Base-by-base conservation (phyloP, 139 green algal species). In the Marvania coccoides region DNA sequence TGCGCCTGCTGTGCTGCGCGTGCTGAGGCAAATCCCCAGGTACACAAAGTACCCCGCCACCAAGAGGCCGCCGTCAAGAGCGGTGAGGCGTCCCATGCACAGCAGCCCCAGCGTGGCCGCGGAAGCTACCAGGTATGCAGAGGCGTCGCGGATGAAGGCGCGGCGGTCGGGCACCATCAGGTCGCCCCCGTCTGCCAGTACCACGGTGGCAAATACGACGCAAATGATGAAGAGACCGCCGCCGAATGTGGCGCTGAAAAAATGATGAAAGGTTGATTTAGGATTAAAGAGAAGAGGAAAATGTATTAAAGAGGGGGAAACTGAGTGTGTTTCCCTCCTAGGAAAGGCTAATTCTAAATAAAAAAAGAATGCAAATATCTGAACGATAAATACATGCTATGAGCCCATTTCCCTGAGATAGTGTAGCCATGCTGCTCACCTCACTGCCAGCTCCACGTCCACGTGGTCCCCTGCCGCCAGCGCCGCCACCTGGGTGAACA, bases 401-500 rank as follows among this genome's bases (percentile, higher is more conserved):
- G 19, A 51, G 42, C 19, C 42, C 19, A 28, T 51, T 28, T 51
- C 19, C 42, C 19, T 51, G 19, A 28, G 19, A 28, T 51, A 28
- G 19, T 51, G 19, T 51, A 19, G 4, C 5, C 23, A 36, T 6
- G 10, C 19, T 5, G 4, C 28, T 4, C 31, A 66, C 59, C 59
- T 37, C 5, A 73, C 46, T 19, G 66, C 66, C 2, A 73, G 66
- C 47, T 73, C 66, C 15, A 65, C 37, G 31, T 73, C 66, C 7
- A 69, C 66, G 0, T 36, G 33, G 1, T 26, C 30, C 28, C 70
- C 70, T 34, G n/a, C 65, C 3, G 64, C 59, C 47, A 82, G 54
- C 10, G 73, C 73, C 12, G 75, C 75, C 28, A 82, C 39, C 56
- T 82, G 55, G 7, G 75, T 83, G 75, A 82, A 82, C 6, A 82